Evolutionary conservation across 495 filamentous ascomycete species (phyloP), one percentile per base, ranked within the genome.

Genomic region (Tuber calosporum): DNA sequence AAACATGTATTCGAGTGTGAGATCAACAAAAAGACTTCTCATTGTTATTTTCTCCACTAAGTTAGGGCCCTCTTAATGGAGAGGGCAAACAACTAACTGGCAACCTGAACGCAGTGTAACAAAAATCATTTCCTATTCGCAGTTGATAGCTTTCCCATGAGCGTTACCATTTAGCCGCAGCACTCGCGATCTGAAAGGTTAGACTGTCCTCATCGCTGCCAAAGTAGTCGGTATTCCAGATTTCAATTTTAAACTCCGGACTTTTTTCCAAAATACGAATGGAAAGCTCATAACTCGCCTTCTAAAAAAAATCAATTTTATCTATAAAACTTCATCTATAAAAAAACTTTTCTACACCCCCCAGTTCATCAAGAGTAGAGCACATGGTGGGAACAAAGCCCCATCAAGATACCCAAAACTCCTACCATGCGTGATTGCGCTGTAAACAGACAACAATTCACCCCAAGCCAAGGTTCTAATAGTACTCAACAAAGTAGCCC

Each of bases 291-390:
- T 19, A 6, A 22, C 9, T 3, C 7, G 20, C n/a, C 9, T 22
- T 48, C 26, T 58, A 26, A 19, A 58, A 58, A n/a, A 26, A n/a
- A n/a, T n/a, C 4, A 13, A 62, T 17, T 34, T 34, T 15, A 34
- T 62, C 53, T 62, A 62, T 34, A 62, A 62, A 62, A 62, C n/a
- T 34, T 34, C 30, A 34, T 62, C 53, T 62, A 62, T 34, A 62
- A 62, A 62, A 62, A n/a, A n/a, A n/a, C 13, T 62, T 62, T 34
- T 15, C 0, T 30, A 19, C 26, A 1, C 45, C 45, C 53, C 53
- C 53, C 4, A 62, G 26, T n/a, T 4, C 13, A 34, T 17, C 53
- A 53, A 22, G 22, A 53, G 20, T 7, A 53, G n/a, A 53, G 45
- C 9, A 62, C 26, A 62, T 62, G 13, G 13, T 15, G 5, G 30